Conservation (phyloP, 129 eudicot genomes). For the Chrysanthemum seticuspe region DNA sequence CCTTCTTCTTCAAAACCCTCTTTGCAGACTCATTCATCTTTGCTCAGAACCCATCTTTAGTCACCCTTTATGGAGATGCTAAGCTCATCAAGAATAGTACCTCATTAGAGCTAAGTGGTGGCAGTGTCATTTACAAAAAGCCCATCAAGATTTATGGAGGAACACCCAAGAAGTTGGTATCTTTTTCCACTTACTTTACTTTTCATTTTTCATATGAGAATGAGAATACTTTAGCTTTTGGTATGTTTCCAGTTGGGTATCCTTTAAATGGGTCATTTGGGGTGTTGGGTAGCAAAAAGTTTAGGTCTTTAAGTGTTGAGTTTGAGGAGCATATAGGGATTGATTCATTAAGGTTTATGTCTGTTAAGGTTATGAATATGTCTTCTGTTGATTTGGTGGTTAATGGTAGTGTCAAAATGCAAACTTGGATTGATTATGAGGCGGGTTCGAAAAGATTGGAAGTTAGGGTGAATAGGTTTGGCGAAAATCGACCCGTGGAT, state of each 20-base stretch:
- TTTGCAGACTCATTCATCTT: conserved; percentile 46
- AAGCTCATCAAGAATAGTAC: conserved; percentile 40
- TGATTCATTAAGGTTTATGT: conserved; percentile 13
- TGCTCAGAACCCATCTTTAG: conserved; percentile 39
- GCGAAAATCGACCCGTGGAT: conserved; percentile 47
- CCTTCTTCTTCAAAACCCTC: conserved; percentile 40
- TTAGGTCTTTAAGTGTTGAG: conserved; percentile 53
- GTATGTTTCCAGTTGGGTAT: conserved; percentile 55
- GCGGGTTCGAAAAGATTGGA: conserved; percentile 61
- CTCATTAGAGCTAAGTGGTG: conserved; percentile 55
- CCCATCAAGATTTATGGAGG: conserved; percentile 59
- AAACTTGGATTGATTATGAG: conserved; percentile 85
- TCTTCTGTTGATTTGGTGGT: conserved; percentile 49
- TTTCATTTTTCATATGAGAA: conserved; percentile 57
- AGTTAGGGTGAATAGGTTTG: conserved; percentile 56
- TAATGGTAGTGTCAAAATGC: conserved; percentile 56
- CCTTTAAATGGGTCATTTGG: conserved; percentile 50
- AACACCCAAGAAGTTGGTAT: conserved; percentile 46
- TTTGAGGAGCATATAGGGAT: conserved; percentile 52
- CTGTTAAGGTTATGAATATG: conserved; percentile 55
- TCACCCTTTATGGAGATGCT: conserved; percentile 68
- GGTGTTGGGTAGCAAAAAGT: conserved; percentile 33
- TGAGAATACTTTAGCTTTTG: conserved; percentile 47
- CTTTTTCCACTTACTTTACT: conserved; percentile 54
- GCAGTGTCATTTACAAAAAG: conserved; percentile 54